Evolutionary conservation across 2,329 filamentous ascomycete genomes (phyloP).

Genomic region (Blastomyces gilchristii): DNA sequence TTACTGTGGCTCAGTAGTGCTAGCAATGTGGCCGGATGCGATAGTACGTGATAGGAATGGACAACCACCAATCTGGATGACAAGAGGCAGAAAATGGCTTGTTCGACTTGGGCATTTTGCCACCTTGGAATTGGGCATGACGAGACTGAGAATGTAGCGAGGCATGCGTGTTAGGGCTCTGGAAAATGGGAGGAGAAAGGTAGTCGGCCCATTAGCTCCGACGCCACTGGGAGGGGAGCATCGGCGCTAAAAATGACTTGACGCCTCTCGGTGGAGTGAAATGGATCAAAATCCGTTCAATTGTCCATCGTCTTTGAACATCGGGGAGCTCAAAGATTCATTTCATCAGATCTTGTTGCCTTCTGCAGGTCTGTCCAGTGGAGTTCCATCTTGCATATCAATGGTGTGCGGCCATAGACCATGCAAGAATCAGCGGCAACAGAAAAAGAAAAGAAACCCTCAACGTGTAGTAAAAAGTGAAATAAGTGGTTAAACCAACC

Average conservation of each 20-base stretch:
- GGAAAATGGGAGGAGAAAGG: neutral
- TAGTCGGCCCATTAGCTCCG: constrained; percentile 1
- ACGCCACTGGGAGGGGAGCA: constrained; percentile 1
- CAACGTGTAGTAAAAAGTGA: neutral
- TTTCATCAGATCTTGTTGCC: neutral
- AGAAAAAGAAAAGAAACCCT: neutral
- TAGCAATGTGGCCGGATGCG: neutral
- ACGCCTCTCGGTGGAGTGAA: neutral
- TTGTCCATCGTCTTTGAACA: neutral
- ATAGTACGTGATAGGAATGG: neutral
- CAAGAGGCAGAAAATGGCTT: neutral
- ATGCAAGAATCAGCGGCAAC: neutral
- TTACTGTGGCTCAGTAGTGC: neutral
- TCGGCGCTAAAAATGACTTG: neutral
- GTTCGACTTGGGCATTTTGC: constrained; percentile 1
- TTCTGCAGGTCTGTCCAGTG: neutral
- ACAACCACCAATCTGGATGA: neutral
- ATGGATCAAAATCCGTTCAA: neutral
- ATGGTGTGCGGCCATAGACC: neutral
- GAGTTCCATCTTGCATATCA: neutral
- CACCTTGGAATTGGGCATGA: neutral
- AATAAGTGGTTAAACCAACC: neutral
- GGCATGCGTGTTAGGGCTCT: neutral
- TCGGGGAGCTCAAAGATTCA: neutral
- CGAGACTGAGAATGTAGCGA: neutral